Base-by-base conservation (phyloP, 1,284 basidiomycete species). In the Cutaneotrichosporon cavernicola region DNA sequence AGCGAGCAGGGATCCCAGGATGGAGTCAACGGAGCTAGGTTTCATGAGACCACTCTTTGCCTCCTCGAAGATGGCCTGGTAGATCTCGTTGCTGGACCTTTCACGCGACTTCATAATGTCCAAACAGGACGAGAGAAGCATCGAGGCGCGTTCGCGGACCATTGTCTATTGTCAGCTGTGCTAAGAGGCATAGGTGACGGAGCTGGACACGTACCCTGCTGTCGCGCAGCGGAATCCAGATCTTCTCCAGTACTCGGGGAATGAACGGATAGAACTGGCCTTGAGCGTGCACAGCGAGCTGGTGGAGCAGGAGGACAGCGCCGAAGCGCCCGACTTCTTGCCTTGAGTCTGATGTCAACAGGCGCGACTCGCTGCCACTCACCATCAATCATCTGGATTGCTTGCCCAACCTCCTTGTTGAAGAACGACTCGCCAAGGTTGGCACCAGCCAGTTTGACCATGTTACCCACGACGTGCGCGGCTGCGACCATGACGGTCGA, bases 1-100 rank as follows among this genome's bases (percentile, higher is more conserved):
- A 13, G 94, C 96, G 61, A 99, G 84, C 43, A 99, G 77, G 21
- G 92, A 95, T 1, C 96, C 97, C 70, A 99, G 93, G 51, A 98
- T 92, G 31, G 92, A 69, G 61, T 86, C 81, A 91, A 96, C 40
- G 86, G 74, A 80, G 74, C 89, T 87, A 4, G 86, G 84, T 77
- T 88, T 89, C 77, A 90, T 90, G 61, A 98, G 82, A 1, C 95
- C 96, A 63, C 85, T 83, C 75, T 93, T 90, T 5, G 94, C 93
- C 73, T 99, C 95, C 69, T 90, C 87, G 63, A 96, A 86, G 26
- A 97, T 90, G 81, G 89, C 89, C 65, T 83, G 81, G 66, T 95
- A 85, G 72, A 88, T 89, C 13, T 82, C 82, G 47, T 70, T 72
- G 6, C 80, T 73, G 14, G 75, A 69, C 38, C 76, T 76, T 58